These are phyloP conservation scores for Saccharomycopsis selenospora DNA, from an alignment of 805 yeast species.

Conservation along the genomic window DNA sequence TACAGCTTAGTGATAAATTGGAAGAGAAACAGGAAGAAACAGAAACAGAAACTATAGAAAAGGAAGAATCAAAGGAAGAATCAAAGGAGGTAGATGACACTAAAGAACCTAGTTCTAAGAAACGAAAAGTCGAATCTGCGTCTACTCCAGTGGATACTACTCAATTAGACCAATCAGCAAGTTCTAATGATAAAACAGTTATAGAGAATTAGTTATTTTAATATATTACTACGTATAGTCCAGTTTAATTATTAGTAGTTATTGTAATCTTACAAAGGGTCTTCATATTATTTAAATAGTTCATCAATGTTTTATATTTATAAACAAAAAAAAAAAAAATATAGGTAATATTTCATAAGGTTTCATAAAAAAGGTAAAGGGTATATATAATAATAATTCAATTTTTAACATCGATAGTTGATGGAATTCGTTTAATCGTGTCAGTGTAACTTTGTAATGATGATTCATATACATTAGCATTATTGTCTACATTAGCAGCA, in stretches of 20 bases:
- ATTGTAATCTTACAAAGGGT: too few relatives aligned
- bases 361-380: too few relatives aligned
- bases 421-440: conserved; percentile 5
- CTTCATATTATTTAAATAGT: too few relatives aligned
- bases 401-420: conserved; percentile 9
- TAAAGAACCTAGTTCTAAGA: conserved; percentile 16
- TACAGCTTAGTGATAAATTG: conserved; percentile 26
- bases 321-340: too few relatives aligned
- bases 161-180: conserved; percentile 6
- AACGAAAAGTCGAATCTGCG: conserved; percentile 8
- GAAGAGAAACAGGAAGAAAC: conserved; percentile 29
- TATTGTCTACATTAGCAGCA: too few relatives aligned
- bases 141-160: conserved; percentile 20
- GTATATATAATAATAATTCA: too few relatives aligned
- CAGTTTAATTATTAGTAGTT: too few relatives aligned
- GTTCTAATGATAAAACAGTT: neutral
- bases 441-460: neutral
- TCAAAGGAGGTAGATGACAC: conserved; percentile 22
- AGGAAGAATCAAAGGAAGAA: conserved; percentile 17
- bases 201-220: too few relatives aligned
- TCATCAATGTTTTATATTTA: too few relatives aligned
- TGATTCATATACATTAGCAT: neutral
- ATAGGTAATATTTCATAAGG: too few relatives aligned
- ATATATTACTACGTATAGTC: too few relatives aligned
- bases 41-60: conserved; percentile 23